phyloP scores from a whole-genome alignment of 495 filamentous ascomycete genomes.

The Aspergillus nidulans region DNA sequence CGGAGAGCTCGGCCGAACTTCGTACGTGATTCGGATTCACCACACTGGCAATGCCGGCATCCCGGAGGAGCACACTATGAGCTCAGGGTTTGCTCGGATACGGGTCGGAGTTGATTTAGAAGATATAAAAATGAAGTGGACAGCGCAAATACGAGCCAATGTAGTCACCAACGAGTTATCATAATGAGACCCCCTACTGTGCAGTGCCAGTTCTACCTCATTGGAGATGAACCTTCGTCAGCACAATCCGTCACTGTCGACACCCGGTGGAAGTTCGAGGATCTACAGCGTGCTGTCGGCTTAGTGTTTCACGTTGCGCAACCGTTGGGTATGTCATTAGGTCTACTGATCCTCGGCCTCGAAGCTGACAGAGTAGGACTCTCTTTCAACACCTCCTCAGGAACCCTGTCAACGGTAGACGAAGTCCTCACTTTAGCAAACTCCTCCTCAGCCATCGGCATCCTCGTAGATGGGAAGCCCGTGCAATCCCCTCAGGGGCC shows the following conservation, averaged over 20 bases:
- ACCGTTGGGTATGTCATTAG: constrained; percentile 15
- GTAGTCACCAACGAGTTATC: too few species aligned
- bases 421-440: constrained; percentile 20
- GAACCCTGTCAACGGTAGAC: constrained; percentile 20
- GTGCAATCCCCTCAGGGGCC: constrained; percentile 45
- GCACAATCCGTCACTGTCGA: constrained; percentile 18
- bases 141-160: too few species aligned
- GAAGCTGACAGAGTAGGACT: constrained; percentile 33
- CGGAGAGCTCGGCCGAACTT: constrained; percentile 13
- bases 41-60: too few species aligned
- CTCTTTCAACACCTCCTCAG: constrained; percentile 28
- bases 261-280: constrained; percentile 22
- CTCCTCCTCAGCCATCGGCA: constrained; percentile 24
- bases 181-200: constrained; percentile 7
- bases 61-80: too few species aligned
- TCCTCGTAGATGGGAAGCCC: constrained; percentile 41
- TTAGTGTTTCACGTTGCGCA: constrained; percentile 17
- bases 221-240: constrained; percentile 21
- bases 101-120: too few species aligned
- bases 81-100: too few species aligned
- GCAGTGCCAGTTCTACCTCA: constrained; percentile 19
- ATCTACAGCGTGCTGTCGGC: constrained; percentile 23
- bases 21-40: constrained; percentile 12
- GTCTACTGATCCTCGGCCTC: background rate
- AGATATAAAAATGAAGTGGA: too few species aligned